Evolutionary conservation across 2,329 filamentous ascomycete species (phyloP), one percentile per base, ranked within the genome.

Genomic region (Torrubiella hemipterigena): DNA sequence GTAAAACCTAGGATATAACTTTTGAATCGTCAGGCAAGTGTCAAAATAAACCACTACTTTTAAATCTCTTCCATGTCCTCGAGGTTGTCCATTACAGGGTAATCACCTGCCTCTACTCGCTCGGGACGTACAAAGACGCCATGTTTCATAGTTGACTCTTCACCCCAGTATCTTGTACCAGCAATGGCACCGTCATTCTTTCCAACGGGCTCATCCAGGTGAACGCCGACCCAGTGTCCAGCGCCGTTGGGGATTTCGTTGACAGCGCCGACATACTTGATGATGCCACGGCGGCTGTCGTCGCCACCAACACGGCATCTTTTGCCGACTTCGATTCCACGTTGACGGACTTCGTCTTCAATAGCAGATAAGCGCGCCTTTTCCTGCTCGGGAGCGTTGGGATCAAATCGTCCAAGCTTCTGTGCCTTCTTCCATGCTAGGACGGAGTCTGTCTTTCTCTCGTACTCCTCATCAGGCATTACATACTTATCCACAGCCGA

Each of bases 351-450:
- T 48, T 93, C 84, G 34, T 72, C 70, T 42, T 77, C 67, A 25
- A 78, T 68, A 23, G 77, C 77, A 12, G 71, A 67, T 35, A 81
- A 62, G 52, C 82, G 82, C 40, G 82, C 71, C 50, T 83, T 67
- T 51, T 86, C 78, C 15, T 81, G 71, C 37, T 67, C 73, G 13
- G 81, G 76, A 7, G 86, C 84, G 44, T 79, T 68, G 10, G 91
- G 91, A 51, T 96, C 85, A 58, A 98, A 98, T 21, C 91, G 83
- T 30, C 91, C 91, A n/a, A 96, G 73, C 53, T 93, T 87, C 55
- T 94, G 78, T n/a, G 76, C 65, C 60, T 83, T 89, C 61, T 98
- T 98, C 86, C 86, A 96, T 6, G 87, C 83, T 16, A 95, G 71
- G 11, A 98, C 91, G 4, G 81, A 89, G 57, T 95, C 84, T 26